Evolutionary conservation across 2,329 filamentous ascomycete species (phyloP), one percentile per base, ranked within the genome.

Genomic region (Trichothecium sympodiale): DNA sequence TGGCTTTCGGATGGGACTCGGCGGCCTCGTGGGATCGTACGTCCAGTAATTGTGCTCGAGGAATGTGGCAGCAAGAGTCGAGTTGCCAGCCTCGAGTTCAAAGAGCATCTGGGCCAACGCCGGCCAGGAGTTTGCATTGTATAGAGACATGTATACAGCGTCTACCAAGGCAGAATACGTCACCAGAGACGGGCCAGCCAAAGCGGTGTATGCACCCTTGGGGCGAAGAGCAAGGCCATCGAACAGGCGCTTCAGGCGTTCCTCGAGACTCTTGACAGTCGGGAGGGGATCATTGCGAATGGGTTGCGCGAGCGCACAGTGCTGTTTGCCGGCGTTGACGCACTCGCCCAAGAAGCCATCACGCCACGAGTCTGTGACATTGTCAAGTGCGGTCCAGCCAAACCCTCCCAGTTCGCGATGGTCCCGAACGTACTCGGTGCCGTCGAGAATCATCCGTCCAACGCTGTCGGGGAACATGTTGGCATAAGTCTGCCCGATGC

Each of bases 301-400:
- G 2, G 57, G 47, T 37, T 50, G 57, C 8, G 65, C 62, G 1
- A 71, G 49, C 1, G 60, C 60, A 33, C 67, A 71, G 39, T 64
- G 44, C 4, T 62, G 46, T 2, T 62, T 61, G 0, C 67, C 66
- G 6, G 67, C 65, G 3, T 60, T 57, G 34, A 70, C 30, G 31
- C 67, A 71, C 41, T 69, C 65, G 16, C 64, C 65, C 3, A 71
- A 48, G 34, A 71, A 69, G 12, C 67, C 67, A 37, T 70, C 64
- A 17, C 52, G 55, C 61, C 63, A 70, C 2, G 63, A 63, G 40
- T 70, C 48, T 1, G 66, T 69, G 6, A 53, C 60, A 40, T 69
- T 69, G 38, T 69, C 65, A 4, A 70, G 53, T 4, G 65, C 57
- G 1, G 61, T 60, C 55, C 56, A 65, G 4, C 63, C 65, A 38